Evolutionary conservation across 768 basidiomycete genomes (phyloP).

Genomic region (Rhodotorula toruloides): DNA sequence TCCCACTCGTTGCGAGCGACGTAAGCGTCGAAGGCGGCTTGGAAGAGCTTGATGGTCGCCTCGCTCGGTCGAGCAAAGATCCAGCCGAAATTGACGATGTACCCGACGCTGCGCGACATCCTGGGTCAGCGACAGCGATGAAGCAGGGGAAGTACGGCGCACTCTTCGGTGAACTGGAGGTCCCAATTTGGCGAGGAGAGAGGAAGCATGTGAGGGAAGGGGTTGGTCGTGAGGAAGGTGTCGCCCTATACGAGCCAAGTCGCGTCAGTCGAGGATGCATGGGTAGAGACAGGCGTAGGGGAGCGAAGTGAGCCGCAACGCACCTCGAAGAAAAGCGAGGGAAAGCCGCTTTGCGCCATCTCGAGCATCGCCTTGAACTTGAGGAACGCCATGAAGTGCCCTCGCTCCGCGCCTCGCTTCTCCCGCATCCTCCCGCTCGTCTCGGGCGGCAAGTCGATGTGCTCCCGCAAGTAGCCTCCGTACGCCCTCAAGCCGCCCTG

Average conservation of each 20-base stretch:
- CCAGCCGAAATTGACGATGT: constrained; percentile 9
- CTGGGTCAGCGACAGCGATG: not conserved
- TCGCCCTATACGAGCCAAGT: not conserved
- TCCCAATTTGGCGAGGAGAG: constrained; percentile 1
- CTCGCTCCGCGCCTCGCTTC: constrained; percentile 1
- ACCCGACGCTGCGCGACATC: no score
- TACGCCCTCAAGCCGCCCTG: not conserved
- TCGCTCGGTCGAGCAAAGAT: not conserved
- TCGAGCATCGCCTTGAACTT: constrained; percentile 14
- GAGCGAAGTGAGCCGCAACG: not conserved
- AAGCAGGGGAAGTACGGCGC: not conserved
- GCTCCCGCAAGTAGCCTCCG: not conserved
- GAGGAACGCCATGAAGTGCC: constrained; percentile 2
- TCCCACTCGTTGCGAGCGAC: constrained; percentile 5
- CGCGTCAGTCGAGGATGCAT: not conserved
- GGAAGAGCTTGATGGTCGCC: not conserved
- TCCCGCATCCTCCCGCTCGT: not conserved
- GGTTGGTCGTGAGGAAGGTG: constrained; percentile 5
- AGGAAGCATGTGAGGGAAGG: constrained; percentile 6
- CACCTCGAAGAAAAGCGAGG: constrained; percentile 12
- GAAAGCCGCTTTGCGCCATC: constrained; percentile 8
- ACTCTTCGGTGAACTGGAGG: constrained; percentile 10
- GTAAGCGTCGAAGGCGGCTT: not conserved
- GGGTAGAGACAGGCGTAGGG: not conserved
- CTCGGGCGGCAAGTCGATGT: not conserved